Base-by-base conservation (phyloP, 169 alveolate species). In the Cryptosporidium viatorum region DNA sequence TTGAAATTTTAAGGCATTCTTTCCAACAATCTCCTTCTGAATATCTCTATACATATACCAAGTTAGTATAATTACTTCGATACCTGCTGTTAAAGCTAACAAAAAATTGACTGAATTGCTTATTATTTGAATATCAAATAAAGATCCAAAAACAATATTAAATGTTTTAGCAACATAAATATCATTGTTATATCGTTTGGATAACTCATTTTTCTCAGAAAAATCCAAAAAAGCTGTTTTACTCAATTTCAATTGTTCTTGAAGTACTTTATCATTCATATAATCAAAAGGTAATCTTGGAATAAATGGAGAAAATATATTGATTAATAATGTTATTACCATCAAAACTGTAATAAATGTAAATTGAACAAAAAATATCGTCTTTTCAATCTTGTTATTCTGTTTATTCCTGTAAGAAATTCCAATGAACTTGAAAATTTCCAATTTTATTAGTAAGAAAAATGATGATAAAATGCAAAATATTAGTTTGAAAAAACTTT, bases 31-130 rank as follows among this genome's bases (percentile, higher is more conserved):
- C 59, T 45, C 31, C 51, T 37, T 33, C 23, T 60, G 89, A 4
- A 65, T 7, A 26, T 62, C 75, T 12, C 35, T 65, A n/a, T 80
- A 29, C 35, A 45, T 21, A 21, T 80, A 48, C 89, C 89, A 80
- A 41, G 89, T 80, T n/a, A 80, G 41, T 31, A 65, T 65, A 41
- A 62, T 29, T 41, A 48, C 23, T 26, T 80, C 89, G 16, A 65
- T 3, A 14, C 89, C 89, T 21, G 89, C 62, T 26, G 89, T 65
- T 29, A 80, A 37, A 23, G 89, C 55, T 12, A 80, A 9, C 75
- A 80, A 62, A 43, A 59, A 80, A 50, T 80, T 80, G 31, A 37
- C 69, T 12, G 89, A 37, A 65, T 39, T 62, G 68, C 89, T 80
- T 21, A 80, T 59, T 41, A 80, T 14, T 41, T 31, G 39, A 16